Percentiles rank a stretch among this genome's conserved stretches.
phyloP scores from a whole-genome alignment of 106 monocot genomes.

The Allium fistulosum region DNA sequence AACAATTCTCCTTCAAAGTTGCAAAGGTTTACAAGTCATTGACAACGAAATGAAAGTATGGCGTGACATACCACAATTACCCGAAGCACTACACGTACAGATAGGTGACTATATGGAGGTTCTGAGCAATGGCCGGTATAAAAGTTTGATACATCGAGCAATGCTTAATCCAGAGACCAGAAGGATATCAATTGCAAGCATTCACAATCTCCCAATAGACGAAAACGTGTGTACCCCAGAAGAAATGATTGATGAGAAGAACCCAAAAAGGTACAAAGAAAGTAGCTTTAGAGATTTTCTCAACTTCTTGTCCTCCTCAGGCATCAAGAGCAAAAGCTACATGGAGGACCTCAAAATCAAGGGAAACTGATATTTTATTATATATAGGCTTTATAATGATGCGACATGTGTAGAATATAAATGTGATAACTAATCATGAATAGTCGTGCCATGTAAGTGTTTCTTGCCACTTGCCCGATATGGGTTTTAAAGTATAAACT shows the following conservation, averaged over 20 bases:
- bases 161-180: slow-evolving; percentile 13
- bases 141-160: slow-evolving; percentile 38
- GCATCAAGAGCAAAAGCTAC: slow-evolving; percentile 5
- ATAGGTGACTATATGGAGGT: slow-evolving; percentile 56
- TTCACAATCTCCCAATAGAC: slow-evolving; percentile 41
- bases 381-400: neutral
- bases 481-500: too few species aligned
- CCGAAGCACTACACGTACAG: slow-evolving; percentile 36
- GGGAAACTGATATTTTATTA: neutral
- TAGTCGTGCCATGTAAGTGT: too few species aligned
- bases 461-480: too few species aligned
- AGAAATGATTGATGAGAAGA: slow-evolving; percentile 40
- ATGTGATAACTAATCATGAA: too few species aligned
- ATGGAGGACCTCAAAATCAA: slow-evolving; percentile 14
- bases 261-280: slow-evolving; percentile 32
- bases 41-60: slow-evolving; percentile 11
- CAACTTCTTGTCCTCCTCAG: slow-evolving; percentile 10
- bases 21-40: slow-evolving; percentile 35
- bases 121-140: slow-evolving; percentile 57
- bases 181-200: slow-evolving; percentile 57
- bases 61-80: slow-evolving; percentile 10
- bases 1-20: slow-evolving; percentile 40
- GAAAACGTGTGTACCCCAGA: slow-evolving; percentile 33
- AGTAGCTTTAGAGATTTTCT: slow-evolving; percentile 59
- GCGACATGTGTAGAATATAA: too few species aligned